A percentile compares a stretch with the other conserved stretches of the same genome.
These are phyloP conservation scores for Vicia villosa DNA, from an alignment of 306 rosid species.

Conservation along the genomic window DNA sequence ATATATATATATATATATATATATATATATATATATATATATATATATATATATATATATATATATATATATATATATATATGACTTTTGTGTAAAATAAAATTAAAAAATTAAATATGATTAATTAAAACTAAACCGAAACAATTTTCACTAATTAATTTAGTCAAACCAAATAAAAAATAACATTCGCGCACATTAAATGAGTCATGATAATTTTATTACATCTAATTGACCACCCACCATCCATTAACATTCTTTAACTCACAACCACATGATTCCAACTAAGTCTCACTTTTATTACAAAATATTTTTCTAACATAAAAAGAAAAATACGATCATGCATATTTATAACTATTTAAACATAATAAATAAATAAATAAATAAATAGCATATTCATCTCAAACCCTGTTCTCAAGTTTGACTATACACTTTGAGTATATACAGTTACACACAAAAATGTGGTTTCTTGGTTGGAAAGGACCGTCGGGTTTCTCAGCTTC, in stretches of 20 bases:
- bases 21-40: no score
- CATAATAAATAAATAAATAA: background rate
- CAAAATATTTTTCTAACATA: background rate
- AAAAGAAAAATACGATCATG: background rate
- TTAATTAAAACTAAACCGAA: no score
- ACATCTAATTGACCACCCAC: background rate
- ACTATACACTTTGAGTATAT: background rate
- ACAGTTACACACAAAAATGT: conserved; percentile 42
- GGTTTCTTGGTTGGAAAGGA: conserved; percentile 58
- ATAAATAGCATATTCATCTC: background rate
- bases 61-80: no score
- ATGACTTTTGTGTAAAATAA: no score
- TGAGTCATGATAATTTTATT: background rate
- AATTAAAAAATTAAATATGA: no score
- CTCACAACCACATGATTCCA: background rate
- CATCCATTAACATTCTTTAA: background rate
- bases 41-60: no score
- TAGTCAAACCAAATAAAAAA: background rate
- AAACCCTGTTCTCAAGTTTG: background rate
- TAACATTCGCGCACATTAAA: background rate
- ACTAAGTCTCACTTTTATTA: background rate
- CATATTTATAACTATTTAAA: background rate
- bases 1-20: no score
- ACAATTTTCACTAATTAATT: no score
- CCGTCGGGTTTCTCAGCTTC: conserved; percentile 73